These are phyloP conservation scores for Trichoderma orchidacearum DNA, from an alignment of 495 filamentous ascomycete species.

Conservation along the genomic window DNA sequence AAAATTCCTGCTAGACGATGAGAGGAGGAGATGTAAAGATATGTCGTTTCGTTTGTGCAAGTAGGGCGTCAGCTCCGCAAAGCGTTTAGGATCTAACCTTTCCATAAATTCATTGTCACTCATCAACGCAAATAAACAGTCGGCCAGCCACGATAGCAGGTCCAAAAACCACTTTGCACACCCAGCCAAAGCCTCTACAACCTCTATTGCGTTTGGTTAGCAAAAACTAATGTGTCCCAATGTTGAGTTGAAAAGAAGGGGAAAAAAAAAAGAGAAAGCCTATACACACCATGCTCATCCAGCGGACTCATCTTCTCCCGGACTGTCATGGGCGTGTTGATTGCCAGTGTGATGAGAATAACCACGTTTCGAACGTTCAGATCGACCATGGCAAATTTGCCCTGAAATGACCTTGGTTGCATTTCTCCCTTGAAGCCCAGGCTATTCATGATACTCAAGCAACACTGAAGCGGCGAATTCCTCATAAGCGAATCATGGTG, in stretches of 20 bases:
- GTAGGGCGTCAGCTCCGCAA: constrained; percentile 30
- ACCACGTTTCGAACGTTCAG: constrained; percentile 60
- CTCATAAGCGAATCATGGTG: constrained; percentile 59
- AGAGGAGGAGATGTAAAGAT: constrained; percentile 54
- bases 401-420: constrained; percentile 42
- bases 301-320: constrained; percentile 35
- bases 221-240: background rate
- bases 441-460: constrained; percentile 55
- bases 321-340: constrained; percentile 24
- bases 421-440: constrained; percentile 50
- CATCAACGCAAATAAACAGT: constrained; percentile 49
- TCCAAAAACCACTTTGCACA: constrained; percentile 53
- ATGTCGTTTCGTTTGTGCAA: constrained; percentile 33
- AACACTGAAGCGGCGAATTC: constrained; percentile 51
- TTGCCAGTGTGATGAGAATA: constrained; percentile 50
- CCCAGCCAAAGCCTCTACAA: constrained; percentile 40
- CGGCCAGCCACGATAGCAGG: constrained; percentile 53
- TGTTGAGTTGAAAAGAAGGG: constrained; percentile 7
- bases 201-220: constrained; percentile 19
- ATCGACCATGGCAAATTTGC: constrained; percentile 60
- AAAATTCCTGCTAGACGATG: constrained; percentile 59
- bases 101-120: constrained; percentile 35
- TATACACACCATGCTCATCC: constrained; percentile 52
- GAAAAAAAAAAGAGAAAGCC: background rate
- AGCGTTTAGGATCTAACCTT: constrained; percentile 28